These are phyloP conservation scores for Enterocytospora artemiae DNA, from an alignment of 371 early-diverging fungal species.

Conservation along the genomic window DNA sequence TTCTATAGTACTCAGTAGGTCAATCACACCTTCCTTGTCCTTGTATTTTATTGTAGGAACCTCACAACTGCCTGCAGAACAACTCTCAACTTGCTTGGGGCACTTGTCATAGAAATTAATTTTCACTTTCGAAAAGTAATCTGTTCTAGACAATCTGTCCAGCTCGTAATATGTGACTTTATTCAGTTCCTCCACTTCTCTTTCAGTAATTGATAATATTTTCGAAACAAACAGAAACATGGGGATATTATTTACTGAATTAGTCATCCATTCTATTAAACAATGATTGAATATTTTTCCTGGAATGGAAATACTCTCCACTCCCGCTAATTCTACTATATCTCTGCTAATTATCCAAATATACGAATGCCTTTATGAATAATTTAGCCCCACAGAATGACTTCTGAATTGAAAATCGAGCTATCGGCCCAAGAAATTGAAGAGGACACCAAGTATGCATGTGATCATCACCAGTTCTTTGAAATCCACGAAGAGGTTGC, in stretches of 20 bases:
- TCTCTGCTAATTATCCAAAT: too few species aligned
- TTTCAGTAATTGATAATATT: background rate
- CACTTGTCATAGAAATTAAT: constrained; percentile 22
- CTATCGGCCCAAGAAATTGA: background rate
- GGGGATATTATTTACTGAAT: background rate
- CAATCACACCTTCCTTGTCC: constrained; percentile 11
- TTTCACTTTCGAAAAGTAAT: constrained; percentile 26
- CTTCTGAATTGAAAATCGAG: too few species aligned
- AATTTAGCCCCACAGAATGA: too few species aligned
- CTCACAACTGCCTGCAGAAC: background rate
- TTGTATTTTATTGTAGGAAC: constrained; percentile 3
- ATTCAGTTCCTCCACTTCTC: background rate
- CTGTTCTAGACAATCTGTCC: background rate
- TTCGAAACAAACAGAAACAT: background rate
- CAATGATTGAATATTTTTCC: too few species aligned
- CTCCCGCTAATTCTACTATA: too few species aligned
- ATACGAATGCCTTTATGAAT: too few species aligned
- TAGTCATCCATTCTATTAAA: too few species aligned
- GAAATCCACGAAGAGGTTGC: background rate
- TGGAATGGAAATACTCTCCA: too few species aligned
- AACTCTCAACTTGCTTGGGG: background rate
- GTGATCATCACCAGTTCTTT: background rate
- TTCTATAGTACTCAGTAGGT: constrained; percentile 5
- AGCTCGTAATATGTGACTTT: constrained; percentile 8
- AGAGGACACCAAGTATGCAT: constrained; percentile 1